phyloP scores from a whole-genome alignment of 1,284 basidiomycete species.

The Moesziomyces sp. region DNA sequence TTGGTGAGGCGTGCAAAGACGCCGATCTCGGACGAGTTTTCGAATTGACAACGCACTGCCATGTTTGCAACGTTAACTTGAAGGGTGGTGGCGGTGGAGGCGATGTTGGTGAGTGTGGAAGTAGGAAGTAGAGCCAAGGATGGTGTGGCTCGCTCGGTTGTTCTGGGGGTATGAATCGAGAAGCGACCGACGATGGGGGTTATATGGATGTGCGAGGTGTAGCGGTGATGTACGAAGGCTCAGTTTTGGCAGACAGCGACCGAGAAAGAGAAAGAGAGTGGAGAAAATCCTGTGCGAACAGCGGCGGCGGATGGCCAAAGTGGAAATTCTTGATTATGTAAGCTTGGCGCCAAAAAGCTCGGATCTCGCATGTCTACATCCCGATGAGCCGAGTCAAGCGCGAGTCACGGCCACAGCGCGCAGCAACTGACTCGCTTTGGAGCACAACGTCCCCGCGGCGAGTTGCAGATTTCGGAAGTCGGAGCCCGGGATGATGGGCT shows the following conservation, averaged over 20 bases:
- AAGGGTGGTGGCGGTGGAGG: no score
- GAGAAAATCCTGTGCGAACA: conserved; percentile 24
- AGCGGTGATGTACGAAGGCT: conserved; percentile 1
- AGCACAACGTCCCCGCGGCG: no score
- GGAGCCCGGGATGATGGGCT: conserved; percentile 2
- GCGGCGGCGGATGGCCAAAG: neutral
- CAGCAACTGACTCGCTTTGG: neutral
- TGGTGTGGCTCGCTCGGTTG: no score
- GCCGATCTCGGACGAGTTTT: conserved; percentile 96
- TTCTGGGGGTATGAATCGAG: no score
- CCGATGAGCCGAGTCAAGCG: conserved; percentile 6
- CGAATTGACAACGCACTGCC: conserved; percentile 74
- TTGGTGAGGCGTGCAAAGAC: conserved; percentile 87
- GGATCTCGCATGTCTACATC: conserved; percentile 10
- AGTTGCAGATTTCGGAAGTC: conserved; percentile 10
- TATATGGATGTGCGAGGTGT: neutral
- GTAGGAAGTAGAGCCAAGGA: no score
- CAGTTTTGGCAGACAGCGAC: conserved; percentile 5
- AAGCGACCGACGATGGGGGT: no score
- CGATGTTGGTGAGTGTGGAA: no score
- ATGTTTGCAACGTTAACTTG: conserved; percentile 16
- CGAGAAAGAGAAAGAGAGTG: neutral
- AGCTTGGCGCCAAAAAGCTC: conserved; percentile 17
- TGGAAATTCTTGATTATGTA: conserved; percentile 41
- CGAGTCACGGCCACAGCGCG: conserved; percentile 12